These are phyloP conservation scores for Apiospora marii DNA, from an alignment of 2,329 filamentous ascomycete species.

Conservation along the genomic window DNA sequence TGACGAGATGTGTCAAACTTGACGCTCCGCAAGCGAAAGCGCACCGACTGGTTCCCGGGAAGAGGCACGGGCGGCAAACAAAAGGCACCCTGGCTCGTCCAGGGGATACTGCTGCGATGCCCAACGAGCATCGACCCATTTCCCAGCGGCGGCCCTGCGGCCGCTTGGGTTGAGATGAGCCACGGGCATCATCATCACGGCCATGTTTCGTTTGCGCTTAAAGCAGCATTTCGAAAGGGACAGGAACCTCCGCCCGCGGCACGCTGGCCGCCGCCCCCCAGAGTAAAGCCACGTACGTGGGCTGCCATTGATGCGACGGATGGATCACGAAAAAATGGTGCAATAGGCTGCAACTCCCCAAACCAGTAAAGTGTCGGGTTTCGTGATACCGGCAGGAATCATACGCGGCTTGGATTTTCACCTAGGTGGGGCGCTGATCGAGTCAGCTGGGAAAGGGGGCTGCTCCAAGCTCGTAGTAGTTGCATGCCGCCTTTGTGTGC, in stretches of 20 bases:
- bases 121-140: constrained; percentile 14
- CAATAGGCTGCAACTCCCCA: constrained; percentile 16
- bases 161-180: constrained; percentile 12
- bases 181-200: background rate
- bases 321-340: background rate
- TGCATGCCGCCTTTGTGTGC: constrained; percentile 11
- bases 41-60: constrained; percentile 21
- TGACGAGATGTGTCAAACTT: background rate
- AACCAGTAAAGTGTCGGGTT: constrained; percentile 7
- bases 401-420: background rate
- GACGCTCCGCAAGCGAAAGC: constrained; percentile 20
- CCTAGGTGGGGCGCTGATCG: constrained; percentile 16
- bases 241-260: background rate
- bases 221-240: constrained; percentile 6
- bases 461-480: constrained; percentile 16
- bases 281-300: background rate
- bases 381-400: constrained; percentile 14
- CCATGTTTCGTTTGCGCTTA: background rate
- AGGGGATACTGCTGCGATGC: background rate
- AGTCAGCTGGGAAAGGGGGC: constrained; percentile 21
- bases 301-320: background rate
- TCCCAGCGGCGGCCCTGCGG: background rate
- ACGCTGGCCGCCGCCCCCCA: background rate
- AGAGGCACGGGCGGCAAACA: background rate
- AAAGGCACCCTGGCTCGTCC: background rate